phyloP scores from a whole-genome alignment of 2,329 filamentous ascomycete genomes.

The Ceratocystiopsis sp. region DNA sequence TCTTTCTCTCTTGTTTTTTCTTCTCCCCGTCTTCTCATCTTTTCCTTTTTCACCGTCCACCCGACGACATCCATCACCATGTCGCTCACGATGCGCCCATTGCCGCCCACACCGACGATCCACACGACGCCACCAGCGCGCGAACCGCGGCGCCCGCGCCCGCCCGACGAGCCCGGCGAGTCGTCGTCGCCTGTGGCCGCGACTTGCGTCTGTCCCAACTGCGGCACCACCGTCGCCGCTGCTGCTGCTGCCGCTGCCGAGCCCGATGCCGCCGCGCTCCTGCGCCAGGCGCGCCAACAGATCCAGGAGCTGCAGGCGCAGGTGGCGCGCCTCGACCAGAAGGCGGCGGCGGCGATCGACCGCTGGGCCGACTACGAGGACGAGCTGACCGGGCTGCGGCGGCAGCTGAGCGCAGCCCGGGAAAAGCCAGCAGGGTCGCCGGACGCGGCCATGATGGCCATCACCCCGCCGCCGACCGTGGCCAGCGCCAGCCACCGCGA shows the following conservation, averaged over 20 bases:
- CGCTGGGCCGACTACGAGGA: constrained; percentile 68
- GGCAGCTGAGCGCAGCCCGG: constrained; percentile 9
- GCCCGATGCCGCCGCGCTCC: constrained; percentile 14
- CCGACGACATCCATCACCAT: too few species aligned
- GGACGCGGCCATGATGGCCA: neutral
- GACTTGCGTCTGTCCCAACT: constrained; percentile 7
- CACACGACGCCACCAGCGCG: neutral
- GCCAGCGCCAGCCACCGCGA: constrained; percentile 11
- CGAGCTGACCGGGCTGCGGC: constrained; percentile 45
- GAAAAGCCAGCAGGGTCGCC: neutral
- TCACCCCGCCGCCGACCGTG: too few species aligned
- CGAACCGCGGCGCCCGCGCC: neutral
- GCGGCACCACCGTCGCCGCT: constrained; percentile 5
- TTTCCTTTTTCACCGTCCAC: too few species aligned
- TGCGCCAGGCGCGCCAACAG: constrained; percentile 38
- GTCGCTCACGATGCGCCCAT: too few species aligned
- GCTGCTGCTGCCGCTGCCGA: neutral
- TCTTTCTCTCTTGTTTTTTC: too few species aligned
- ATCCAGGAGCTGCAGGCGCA: constrained; percentile 56
- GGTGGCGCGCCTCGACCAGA: constrained; percentile 51
- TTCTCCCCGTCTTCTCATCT: too few species aligned
- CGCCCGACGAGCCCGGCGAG: neutral
- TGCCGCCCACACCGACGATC: too few species aligned
- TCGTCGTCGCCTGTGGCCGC: neutral
- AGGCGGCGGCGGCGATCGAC: constrained; percentile 46